phyloP scores from a whole-genome alignment of 371 early-diverging fungal genomes.

The Lichtheimia hyalospora region DNA sequence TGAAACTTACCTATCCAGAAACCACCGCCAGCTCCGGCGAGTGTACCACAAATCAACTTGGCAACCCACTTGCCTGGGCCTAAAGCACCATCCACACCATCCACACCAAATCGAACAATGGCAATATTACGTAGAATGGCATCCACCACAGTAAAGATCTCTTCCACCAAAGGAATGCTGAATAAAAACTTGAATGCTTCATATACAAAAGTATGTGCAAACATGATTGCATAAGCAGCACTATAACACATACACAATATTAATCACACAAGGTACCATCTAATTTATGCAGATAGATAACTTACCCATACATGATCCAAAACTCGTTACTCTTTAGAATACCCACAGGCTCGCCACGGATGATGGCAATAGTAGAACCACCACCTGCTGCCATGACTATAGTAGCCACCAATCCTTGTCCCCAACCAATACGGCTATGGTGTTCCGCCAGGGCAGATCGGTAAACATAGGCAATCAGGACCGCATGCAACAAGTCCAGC shows the following conservation, averaged over 20 bases:
- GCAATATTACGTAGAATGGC: conserved; percentile 45
- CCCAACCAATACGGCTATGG: conserved; percentile 45
- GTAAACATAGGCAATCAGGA: conserved; percentile 55
- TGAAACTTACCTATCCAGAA: conserved; percentile 49
- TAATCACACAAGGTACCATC: too few relatives aligned
- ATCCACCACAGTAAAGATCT: conserved; percentile 50
- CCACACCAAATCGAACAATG: conserved; percentile 51
- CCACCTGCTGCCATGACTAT: conserved; percentile 60
- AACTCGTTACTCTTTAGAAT: conserved; percentile 42
- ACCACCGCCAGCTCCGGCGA: conserved; percentile 59
- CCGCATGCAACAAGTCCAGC: conserved; percentile 51
- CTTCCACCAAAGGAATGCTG: conserved; percentile 37
- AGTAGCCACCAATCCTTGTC: conserved; percentile 57
- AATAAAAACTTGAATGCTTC: conserved; percentile 33
- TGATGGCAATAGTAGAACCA: conserved; percentile 42
- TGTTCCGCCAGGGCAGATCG: conserved; percentile 49
- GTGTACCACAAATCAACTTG: conserved; percentile 53
- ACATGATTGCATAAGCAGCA: conserved; percentile 39
- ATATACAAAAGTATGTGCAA: conserved; percentile 35
- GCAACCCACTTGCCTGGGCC: conserved; percentile 49
- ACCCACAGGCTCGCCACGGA: conserved; percentile 44
- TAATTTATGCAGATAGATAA: background rate
- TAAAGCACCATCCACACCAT: conserved; percentile 48
- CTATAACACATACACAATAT: conserved; percentile 12
- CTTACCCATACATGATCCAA: conserved; percentile 47